Conservation (phyloP, 2,329 filamentous ascomycete species). For the Colletotrichum orchidophilum region DNA sequence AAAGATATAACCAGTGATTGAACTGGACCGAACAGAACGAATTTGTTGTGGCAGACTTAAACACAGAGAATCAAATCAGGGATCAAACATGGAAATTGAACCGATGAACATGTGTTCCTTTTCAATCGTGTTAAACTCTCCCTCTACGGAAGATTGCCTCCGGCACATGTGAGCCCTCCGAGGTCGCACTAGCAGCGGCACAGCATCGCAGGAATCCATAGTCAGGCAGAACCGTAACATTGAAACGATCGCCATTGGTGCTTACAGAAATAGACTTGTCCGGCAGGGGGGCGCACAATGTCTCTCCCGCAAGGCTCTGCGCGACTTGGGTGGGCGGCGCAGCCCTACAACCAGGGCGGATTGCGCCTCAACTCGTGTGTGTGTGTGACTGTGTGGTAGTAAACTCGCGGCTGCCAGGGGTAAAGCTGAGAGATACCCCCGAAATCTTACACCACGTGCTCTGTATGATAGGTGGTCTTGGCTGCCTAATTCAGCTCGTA, state of each 20-base stretch:
- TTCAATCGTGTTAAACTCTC: neutral
- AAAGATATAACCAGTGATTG: neutral
- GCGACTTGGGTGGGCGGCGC: neutral
- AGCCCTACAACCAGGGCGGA: conserved; percentile 4
- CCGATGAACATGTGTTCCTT: neutral
- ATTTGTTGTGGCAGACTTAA: neutral
- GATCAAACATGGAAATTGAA: neutral
- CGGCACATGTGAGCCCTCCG: neutral
- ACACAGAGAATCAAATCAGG: neutral
- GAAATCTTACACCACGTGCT: neutral
- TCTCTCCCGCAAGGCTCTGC: neutral
- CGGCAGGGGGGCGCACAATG: neutral
- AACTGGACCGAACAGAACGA: too few species aligned
- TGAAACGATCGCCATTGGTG: neutral
- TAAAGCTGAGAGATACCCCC: neutral
- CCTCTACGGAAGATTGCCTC: neutral
- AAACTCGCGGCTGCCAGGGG: too few species aligned
- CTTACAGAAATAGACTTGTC: neutral
- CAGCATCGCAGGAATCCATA: neutral
- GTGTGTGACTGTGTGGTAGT: neutral
- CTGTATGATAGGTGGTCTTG: neutral
- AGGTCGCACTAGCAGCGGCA: neutral
- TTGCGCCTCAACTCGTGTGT: neutral
- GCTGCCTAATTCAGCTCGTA: neutral
- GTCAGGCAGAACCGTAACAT: conserved; percentile 10